Evolutionary conservation across 768 basidiomycete genomes (phyloP), one percentile per base, ranked within the genome.

Genomic region (Gloeopeniophorella convolvens): DNA sequence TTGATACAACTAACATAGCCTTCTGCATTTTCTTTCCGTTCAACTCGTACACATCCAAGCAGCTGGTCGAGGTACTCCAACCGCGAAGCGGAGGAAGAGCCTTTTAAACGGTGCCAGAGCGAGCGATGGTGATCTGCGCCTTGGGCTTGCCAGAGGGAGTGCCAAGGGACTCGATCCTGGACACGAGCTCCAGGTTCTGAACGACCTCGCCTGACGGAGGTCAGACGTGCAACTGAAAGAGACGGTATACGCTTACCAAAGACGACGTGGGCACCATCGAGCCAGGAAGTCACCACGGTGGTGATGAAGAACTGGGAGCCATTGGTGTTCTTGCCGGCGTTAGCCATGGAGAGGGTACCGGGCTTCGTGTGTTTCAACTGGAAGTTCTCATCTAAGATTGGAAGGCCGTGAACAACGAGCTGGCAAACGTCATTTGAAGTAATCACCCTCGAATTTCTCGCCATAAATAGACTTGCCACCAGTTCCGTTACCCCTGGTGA

Each of bases 271-370:
- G 75, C 77, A 50, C 83, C 84, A 64, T 93, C 87, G 51, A 93
- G 79, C 88, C 87, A 90, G 31, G 72, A 68, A 3, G 87, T 87
- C 28, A 70, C 67, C 48, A 81, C 82, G 33, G 89, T 93, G 56
- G 87, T 90, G 72, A 94, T 82, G 76, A 95, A 93, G 78, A 94
- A 93, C 66, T 77, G 79, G 16, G 80, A 87, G 12, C 87, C 90
- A 62, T 94, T 94, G 57, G 91, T 93, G 72, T 90, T 82, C 63
- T 67, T 69, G 27, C 83, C 85, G 5, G 83, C 77, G 62, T 93
- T 92, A 20, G 89, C 89, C 83, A 87, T 87, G 45, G 83, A 85
- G 33, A 88, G 71, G 40, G 84, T 63, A 44, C 80, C 79, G 20
- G 73, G 75, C 62, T 82, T 84, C 51, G 67, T 74, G 74, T 96